These are phyloP conservation scores for Vitrella brassicaformis DNA, from an alignment of 73 alveolate genomes.

Conservation along the genomic window DNA sequence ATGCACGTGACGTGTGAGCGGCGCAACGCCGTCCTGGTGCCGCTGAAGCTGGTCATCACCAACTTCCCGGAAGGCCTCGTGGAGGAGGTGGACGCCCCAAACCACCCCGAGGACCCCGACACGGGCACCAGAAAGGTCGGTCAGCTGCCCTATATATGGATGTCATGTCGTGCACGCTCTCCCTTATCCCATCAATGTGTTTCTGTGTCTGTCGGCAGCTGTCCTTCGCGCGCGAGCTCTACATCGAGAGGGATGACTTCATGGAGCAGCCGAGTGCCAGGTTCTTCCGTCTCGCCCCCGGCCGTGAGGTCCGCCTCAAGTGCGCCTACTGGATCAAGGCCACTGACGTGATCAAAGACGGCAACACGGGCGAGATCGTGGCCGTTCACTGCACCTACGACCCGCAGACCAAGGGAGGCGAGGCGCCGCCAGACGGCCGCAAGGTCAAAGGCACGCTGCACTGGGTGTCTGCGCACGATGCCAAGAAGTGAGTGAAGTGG, in stretches of 20 bases:
- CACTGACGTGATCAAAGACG: neutral
- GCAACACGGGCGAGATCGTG: neutral
- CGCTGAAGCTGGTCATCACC: conserved; percentile 5
- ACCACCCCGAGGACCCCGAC: neutral
- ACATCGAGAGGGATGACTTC: neutral
- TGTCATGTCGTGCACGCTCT: too few relatives aligned
- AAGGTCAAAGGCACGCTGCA: neutral
- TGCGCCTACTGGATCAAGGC: neutral
- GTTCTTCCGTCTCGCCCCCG: neutral
- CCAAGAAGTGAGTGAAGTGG: neutral
- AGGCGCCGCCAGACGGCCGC: neutral
- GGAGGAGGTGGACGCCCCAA: neutral
- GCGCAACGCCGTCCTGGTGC: conserved; percentile 21
- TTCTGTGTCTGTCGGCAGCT: too few relatives aligned
- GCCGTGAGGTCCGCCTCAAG: neutral
- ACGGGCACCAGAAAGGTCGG: neutral
- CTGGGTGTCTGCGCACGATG: neutral
- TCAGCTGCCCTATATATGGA: too few relatives aligned
- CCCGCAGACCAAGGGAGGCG: neutral
- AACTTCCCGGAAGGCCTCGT: neutral
- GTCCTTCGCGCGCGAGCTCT: neutral
- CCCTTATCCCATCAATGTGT: too few relatives aligned
- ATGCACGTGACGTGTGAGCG: conserved; percentile 19
- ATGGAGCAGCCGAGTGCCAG: neutral
- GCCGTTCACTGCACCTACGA: neutral